Evolutionary conservation across 2,329 filamentous ascomycete species (phyloP), one percentile per base, ranked within the genome.

Genomic region (Aureobasidium sp.): DNA sequence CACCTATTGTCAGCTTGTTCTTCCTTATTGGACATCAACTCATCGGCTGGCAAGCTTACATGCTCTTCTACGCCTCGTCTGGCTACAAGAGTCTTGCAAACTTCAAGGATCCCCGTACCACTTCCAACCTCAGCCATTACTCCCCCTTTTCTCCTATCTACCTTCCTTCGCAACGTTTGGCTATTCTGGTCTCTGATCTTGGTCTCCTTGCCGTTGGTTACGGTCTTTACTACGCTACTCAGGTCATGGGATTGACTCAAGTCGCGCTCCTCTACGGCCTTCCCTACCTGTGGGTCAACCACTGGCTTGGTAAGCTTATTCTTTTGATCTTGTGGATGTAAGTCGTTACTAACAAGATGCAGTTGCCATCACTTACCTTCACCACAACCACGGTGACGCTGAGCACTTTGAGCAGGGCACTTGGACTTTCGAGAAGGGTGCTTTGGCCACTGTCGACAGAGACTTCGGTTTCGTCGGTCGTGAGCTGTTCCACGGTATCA

Each of bases 331-430:
- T 52, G 8, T 34, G 12, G 4, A 8, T n/a, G 32, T 23, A 42
- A 36, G 20, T 20, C n/a, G 12, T 32, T 17, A 44, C 50, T 66
- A 36, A 46, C 26, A 23, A n/a, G 1, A 37, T 85, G 1, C 9
- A 52, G 86, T 90, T 23, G 86, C 86, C 65, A 89, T 90, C 70
- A 90, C 87, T 52, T 90, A 88, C 74, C 84, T 90, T 23, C 87
- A 90, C 74, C 87, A 90, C 79, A 87, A 85, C 61, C 84, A 88
- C 70, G 76, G 72, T 2, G 70, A 74, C 3, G 76, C 86, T 53
- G 80, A 80, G 20, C 82, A 87, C 72, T 87, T 84, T 70, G 79
- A 82, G 29, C 79, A 79, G 47, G 78, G 81, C 20, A 76, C 77
- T 61, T 87, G 85, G 85, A 84, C 81, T 26, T 87, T 82, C 67